phyloP scores from a whole-genome alignment of 1,139 yeast species.

The Saccharomyces hybrid region DNA sequence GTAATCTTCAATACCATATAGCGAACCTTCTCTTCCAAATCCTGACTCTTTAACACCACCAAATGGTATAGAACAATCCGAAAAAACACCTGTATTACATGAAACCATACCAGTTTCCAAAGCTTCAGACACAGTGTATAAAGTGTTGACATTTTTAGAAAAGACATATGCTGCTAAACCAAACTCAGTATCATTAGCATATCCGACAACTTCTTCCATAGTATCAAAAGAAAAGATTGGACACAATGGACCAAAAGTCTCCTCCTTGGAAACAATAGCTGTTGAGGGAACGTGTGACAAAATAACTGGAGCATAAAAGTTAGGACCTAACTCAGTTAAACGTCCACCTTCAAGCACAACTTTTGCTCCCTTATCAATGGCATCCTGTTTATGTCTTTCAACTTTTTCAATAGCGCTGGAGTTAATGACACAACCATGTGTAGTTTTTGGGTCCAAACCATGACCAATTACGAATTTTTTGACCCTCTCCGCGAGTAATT shows the following conservation, averaged over 20 bases:
- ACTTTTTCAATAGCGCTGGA: conserved; percentile 61
- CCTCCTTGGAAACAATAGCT: conserved; percentile 62
- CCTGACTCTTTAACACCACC: conserved; percentile 81
- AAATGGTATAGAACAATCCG: conserved; percentile 68
- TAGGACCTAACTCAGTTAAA: conserved; percentile 58
- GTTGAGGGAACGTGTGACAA: conserved; percentile 55
- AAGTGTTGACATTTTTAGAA: conserved; percentile 54
- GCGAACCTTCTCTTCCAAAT: conserved; percentile 75
- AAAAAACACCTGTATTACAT: conserved; percentile 63
- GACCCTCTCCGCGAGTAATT: conserved; percentile 47
- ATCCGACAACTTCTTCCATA: conserved; percentile 59
- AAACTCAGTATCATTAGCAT: conserved; percentile 62
- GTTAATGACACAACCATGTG: conserved; percentile 83
- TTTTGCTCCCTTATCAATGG: conserved; percentile 62
- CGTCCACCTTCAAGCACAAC: conserved; percentile 59
- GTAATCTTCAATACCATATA: conserved; percentile 70
- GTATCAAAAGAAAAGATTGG: conserved; percentile 60
- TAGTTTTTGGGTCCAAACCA: conserved; percentile 56
- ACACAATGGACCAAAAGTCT: conserved; percentile 88
- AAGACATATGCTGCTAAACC: conserved; percentile 81
- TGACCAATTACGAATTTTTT: conserved; percentile 56
- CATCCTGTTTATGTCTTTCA: conserved; percentile 64
- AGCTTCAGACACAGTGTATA: conserved; percentile 61
- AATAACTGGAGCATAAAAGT: conserved; percentile 72
- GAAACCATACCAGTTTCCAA: conserved; percentile 79